A percentile compares a stretch with the other conserved stretches of the same genome.
These are phyloP conservation scores for Symbiotaphrina buchneri DNA, from an alignment of 495 filamentous ascomycete species.

Conservation along the genomic window DNA sequence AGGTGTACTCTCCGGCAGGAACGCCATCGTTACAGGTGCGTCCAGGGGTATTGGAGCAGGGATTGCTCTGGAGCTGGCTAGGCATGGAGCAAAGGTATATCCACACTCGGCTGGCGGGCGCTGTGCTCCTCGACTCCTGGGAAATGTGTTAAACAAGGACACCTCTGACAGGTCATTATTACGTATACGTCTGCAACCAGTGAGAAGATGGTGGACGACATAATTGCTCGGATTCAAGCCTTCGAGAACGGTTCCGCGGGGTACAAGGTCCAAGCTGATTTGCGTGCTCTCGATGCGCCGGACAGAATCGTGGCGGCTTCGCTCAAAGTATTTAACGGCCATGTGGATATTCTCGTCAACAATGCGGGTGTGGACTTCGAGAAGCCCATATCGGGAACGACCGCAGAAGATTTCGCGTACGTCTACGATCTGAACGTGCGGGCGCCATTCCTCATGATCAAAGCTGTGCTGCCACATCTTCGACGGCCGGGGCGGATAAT, in stretches of 20 bases:
- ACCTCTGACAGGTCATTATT: conserved; percentile 6
- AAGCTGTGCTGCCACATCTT: conserved; percentile 41
- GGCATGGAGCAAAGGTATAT: conserved; percentile 8
- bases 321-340: conserved; percentile 7
- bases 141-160: conserved; percentile 16
- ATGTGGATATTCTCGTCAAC: conserved; percentile 12
- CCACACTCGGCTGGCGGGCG: too few species aligned
- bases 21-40: conserved; percentile 26
- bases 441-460: conserved; percentile 39
- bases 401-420: conserved; percentile 26
- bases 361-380: conserved; percentile 8
- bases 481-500: conserved; percentile 21
- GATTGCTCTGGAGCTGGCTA: conserved; percentile 20
- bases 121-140: too few species aligned
- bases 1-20: conserved; percentile 14
- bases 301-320: conserved; percentile 7
- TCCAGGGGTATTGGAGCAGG: conserved; percentile 27
- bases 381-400: conserved; percentile 15
- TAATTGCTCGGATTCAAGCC: not conserved
- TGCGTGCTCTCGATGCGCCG: conserved; percentile 4
- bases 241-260: conserved; percentile 7
- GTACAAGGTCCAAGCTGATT: conserved; percentile 8
- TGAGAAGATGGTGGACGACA: conserved; percentile 7
- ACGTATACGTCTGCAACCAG: not conserved
- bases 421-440: conserved; percentile 35